Conservation (phyloP, 305 asterid genomes). For the Salvia sclarea region DNA sequence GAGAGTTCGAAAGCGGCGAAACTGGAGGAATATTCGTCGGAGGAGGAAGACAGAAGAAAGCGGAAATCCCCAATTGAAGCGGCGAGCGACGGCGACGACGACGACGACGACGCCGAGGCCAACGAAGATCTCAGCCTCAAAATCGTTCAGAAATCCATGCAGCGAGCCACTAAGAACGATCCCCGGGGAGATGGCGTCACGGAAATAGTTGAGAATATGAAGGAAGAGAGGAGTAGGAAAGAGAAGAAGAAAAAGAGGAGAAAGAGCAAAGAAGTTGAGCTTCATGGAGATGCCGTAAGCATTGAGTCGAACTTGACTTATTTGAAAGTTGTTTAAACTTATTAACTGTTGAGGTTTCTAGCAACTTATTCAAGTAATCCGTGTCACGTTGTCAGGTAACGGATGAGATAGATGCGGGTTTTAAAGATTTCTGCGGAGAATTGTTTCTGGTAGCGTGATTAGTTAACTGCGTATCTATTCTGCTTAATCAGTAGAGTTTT, state of each 20-base stretch:
- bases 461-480: background rate
- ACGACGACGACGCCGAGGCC: conserved; percentile 65
- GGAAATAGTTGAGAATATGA: conserved; percentile 45
- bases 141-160: conserved; percentile 62
- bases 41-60: conserved; percentile 39
- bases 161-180: conserved; percentile 31
- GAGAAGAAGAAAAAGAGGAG: conserved; percentile 56
- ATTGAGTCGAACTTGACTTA: background rate
- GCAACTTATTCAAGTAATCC: conserved; percentile 4
- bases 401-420: conserved; percentile 47
- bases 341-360: background rate
- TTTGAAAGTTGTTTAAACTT: background rate
- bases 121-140: conserved; percentile 79
- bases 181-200: conserved; percentile 31
- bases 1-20: conserved; percentile 46
- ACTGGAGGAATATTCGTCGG: conserved; percentile 31
- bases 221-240: conserved; percentile 48
- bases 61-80: conserved; percentile 28
- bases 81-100: conserved; percentile 42
- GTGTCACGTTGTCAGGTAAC: conserved; percentile 41
- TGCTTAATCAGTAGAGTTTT: conserved; percentile 1
- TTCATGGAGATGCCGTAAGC: conserved; percentile 45
- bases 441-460: conserved; percentile 49
- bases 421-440: conserved; percentile 59
- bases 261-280: conserved; percentile 43